phyloP scores from a whole-genome alignment of 1,139 yeast genomes.

The Saccharomyces pastorianus region DNA sequence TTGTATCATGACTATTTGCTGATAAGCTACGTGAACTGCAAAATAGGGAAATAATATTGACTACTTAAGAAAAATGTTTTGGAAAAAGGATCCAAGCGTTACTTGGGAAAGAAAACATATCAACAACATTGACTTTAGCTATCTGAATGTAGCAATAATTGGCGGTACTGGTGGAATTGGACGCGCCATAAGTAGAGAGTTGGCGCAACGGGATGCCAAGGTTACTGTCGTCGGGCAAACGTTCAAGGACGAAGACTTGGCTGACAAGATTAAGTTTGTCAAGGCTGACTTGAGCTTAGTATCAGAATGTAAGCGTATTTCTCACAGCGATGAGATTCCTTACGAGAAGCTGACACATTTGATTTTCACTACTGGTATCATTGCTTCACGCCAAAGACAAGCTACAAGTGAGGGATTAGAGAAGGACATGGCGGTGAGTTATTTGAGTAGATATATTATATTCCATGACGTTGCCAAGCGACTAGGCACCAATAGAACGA shows the following conservation, averaged over 20 bases:
- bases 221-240: constrained; percentile 35
- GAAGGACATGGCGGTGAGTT: constrained; percentile 34
- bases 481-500: constrained; percentile 9
- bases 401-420: constrained; percentile 34
- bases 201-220: constrained; percentile 28
- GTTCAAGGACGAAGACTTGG: constrained; percentile 26
- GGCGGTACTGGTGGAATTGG: constrained; percentile 40
- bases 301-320: constrained; percentile 21
- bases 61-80: neutral
- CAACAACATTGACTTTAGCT: neutral
- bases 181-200: constrained; percentile 25
- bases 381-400: constrained; percentile 29
- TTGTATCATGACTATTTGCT: no score
- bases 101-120: constrained; percentile 1
- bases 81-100: constrained; percentile 4
- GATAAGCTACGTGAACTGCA: no score
- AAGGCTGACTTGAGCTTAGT: constrained; percentile 32
- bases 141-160: constrained; percentile 25
- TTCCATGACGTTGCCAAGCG: constrained; percentile 23
- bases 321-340: constrained; percentile 18
- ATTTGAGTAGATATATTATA: constrained; percentile 31
- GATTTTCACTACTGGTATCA: constrained; percentile 34
- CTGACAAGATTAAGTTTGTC: constrained; percentile 27
- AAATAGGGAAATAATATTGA: no score
- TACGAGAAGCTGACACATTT: constrained; percentile 23